Base-by-base conservation (phyloP, 805 yeast genomes). In the Suhomyces sp. region DNA sequence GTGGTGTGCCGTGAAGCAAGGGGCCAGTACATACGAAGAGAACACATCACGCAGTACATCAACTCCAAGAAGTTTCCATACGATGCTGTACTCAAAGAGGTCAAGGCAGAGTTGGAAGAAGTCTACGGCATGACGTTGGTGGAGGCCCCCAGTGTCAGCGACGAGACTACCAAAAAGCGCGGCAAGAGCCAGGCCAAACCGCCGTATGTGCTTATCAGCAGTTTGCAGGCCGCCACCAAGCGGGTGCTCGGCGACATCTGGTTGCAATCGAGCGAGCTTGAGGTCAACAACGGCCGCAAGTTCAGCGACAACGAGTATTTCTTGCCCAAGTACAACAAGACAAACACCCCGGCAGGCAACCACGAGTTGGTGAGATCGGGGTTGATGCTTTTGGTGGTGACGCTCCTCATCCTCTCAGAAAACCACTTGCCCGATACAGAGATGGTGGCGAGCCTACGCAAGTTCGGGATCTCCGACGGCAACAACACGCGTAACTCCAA, bases 361-460 rank as follows among this genome's bases (percentile, higher is more conserved):
- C 41, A 45, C 7, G 75, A 70, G 35, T 54, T 70, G 40, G 61
- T 70, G 10, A 63, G 66, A 49, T 57, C 60, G 1, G 78, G 80
- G 8, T 36, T 75, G 2, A 55, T 66, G 35, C 48, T 69, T 31
- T 51, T 72, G 35, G 57, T 73, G 4, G 45, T 74, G 4, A 50
- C 71, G 9, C 40, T 72, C 7, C 51, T 74, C 6, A 61, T 75
- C 0, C 54, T 73, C 13, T 57, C 66, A 36, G 73, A 69, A 26
- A 73, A 73, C 54, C 65, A 69, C 50, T 48, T 71, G 10, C 53
- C 61, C 3, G 76, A 72, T 52, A 31, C 42, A 3, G 67, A 64
- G 23, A 58, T 75, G 15, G 27, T 65, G 1, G 55, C 54, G 10
- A 46, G 51, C 5, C 56, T 75, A 12, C 50, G 46, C 6, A 56